Evolutionary conservation across 371 early-diverging fungal species (phyloP).

Genomic region (Conidiobolus incongruus): DNA sequence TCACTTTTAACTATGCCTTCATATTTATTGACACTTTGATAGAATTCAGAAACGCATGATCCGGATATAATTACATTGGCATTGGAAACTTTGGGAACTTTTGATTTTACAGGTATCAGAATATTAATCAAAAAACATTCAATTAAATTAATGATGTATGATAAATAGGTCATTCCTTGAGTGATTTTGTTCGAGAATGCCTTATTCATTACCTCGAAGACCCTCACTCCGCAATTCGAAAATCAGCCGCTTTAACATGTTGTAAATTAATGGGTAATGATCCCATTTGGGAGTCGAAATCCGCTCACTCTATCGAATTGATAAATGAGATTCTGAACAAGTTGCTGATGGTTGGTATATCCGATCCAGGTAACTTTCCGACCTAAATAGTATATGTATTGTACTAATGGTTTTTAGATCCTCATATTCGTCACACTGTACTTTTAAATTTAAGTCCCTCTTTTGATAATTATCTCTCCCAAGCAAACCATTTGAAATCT

Average conservation of each 20-base stretch:
- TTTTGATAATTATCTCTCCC: slow-evolving; percentile 77
- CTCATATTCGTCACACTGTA: slow-evolving; percentile 56
- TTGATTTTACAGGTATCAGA: slow-evolving; percentile 48
- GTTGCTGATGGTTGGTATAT: slow-evolving; percentile 70
- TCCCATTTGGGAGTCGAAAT: slow-evolving; percentile 51
- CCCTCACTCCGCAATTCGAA: slow-evolving; percentile 59
- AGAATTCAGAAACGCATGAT: neutral
- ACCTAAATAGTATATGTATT: neutral
- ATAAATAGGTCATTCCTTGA: slow-evolving; percentile 37
- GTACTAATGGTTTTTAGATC: slow-evolving; percentile 19
- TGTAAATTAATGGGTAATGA: slow-evolving; percentile 60
- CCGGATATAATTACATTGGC: slow-evolving; percentile 65
- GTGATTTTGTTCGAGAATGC: slow-evolving; percentile 77
- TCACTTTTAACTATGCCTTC: neutral
- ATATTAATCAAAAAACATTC: neutral
- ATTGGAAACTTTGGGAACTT: slow-evolving; percentile 60
- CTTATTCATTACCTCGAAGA: slow-evolving; percentile 71
- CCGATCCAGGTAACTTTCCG: slow-evolving; percentile 28
- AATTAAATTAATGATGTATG: neutral
- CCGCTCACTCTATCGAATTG: slow-evolving; percentile 63
- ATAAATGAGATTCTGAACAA: slow-evolving; percentile 75
- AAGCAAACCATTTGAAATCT: slow-evolving; percentile 74
- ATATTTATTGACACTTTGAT: neutral
- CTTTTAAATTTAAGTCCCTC: slow-evolving; percentile 51
- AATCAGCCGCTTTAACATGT: slow-evolving; percentile 73